These are phyloP conservation scores for Paspalum vaginatum DNA, from an alignment of 176 grass and related monocot species.

Conservation along the genomic window DNA sequence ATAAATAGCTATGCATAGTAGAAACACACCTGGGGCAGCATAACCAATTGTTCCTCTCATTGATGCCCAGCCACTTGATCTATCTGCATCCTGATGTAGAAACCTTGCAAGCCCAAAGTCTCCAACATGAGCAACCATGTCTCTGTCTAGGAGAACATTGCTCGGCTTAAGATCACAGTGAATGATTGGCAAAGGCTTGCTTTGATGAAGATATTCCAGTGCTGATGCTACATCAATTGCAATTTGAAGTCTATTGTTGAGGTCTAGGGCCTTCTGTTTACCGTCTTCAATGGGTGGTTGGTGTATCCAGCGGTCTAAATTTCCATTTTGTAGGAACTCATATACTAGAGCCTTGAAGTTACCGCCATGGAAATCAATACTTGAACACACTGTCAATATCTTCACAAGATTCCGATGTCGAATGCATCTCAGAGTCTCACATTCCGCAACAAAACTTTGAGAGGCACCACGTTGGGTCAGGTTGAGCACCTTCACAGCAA, in stretches of 20 bases:
- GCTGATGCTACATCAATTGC: slow-evolving; percentile 22
- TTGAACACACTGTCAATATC: slow-evolving; percentile 16
- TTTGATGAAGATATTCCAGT: slow-evolving; percentile 33
- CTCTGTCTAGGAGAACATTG: slow-evolving; percentile 18
- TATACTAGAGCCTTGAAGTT: slow-evolving; percentile 36
- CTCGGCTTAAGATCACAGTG: slow-evolving; percentile 38
- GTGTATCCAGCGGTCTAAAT: slow-evolving; percentile 26
- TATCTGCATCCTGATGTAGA: neutral
- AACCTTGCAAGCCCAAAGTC: slow-evolving; percentile 41
- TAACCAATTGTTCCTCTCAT: slow-evolving; percentile 36
- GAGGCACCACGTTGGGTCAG: neutral
- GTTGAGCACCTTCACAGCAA: slow-evolving; percentile 29
- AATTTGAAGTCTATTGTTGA: neutral
- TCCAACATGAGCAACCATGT: slow-evolving; percentile 27
- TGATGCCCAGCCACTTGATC: slow-evolving; percentile 9
- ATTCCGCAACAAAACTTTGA: slow-evolving; percentile 36
- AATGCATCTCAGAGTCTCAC: slow-evolving; percentile 19
- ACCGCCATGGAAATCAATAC: neutral
- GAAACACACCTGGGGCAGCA: slow-evolving; percentile 27
- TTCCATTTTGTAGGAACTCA: slow-evolving; percentile 32
- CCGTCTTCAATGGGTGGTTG: neutral
- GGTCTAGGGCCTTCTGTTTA: neutral
- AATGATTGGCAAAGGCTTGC: neutral
- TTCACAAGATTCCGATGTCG: slow-evolving; percentile 37
- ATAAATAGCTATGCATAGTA: neutral